Evolutionary conservation across 2,329 filamentous ascomycete genomes (phyloP).

Genomic region (Paraphaeosphaeria minitans): DNA sequence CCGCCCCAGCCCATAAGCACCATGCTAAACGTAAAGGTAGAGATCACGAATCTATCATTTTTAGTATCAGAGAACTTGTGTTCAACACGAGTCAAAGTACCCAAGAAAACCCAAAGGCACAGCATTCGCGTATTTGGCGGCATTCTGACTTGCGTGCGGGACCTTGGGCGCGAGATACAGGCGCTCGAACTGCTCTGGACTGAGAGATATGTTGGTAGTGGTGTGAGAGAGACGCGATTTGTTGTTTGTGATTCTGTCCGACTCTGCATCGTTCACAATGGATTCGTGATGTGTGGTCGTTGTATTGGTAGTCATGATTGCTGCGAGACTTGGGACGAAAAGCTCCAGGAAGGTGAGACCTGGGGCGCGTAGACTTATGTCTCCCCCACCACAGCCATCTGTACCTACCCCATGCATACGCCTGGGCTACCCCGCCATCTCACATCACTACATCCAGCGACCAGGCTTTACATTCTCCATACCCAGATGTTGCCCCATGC

Average conservation of each 20-base stretch:
- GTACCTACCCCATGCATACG: neutral
- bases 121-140: slow-evolving; percentile 29
- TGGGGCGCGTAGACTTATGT: neutral
- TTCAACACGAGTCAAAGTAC: slow-evolving; percentile 13
- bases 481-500: neutral
- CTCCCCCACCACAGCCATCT: neutral
- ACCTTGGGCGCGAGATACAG: slow-evolving; percentile 34
- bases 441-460: neutral
- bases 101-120: slow-evolving; percentile 37
- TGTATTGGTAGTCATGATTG: slow-evolving; percentile 2
- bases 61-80: neutral
- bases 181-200: slow-evolving; percentile 38
- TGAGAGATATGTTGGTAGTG: slow-evolving; percentile 33
- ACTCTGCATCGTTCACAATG: neutral
- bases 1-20: slow-evolving; percentile 49
- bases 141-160: slow-evolving; percentile 27
- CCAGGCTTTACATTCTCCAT: neutral
- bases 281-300: neutral
- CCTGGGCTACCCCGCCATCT: neutral
- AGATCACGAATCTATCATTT: slow-evolving; percentile 42
- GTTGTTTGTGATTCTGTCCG: slow-evolving; percentile 27
- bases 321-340: neutral
- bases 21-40: slow-evolving; percentile 49
- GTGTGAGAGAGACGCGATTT: slow-evolving; percentile 26
- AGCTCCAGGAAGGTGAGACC: neutral